A percentile compares a stretch with the other conserved stretches of the same genome.
Evolutionary conservation across 345 rosid genomes (phyloP).

Genomic region (Nephelium lappaceum): DNA sequence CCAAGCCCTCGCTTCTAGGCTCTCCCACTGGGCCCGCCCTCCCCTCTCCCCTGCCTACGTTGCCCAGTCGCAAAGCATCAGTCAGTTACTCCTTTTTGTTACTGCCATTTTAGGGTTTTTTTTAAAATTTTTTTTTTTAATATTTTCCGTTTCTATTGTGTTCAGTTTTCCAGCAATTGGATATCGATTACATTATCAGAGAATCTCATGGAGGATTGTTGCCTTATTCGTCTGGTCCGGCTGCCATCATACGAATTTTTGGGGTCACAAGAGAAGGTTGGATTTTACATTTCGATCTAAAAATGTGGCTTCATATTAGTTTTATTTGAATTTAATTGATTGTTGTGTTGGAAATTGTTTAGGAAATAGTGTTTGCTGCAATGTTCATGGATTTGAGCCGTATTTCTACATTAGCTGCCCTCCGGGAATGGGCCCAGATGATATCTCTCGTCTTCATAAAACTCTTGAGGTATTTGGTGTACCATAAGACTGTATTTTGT

Average conservation of each 20-base stretch:
- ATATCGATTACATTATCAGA: conserved; percentile 83
- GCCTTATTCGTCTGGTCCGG: conserved; percentile 75
- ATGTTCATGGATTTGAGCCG: conserved; percentile 96
- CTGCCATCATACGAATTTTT: conserved; percentile 79
- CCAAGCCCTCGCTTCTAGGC: conserved; percentile 60
- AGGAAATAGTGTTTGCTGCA: conserved; percentile 97
- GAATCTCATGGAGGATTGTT: conserved; percentile 59
- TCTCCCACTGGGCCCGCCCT: conserved; percentile 81
- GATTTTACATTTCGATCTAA: not conserved
- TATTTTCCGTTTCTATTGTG: not conserved
- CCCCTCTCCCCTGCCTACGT: conserved; percentile 53
- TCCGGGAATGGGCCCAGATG: conserved; percentile 92
- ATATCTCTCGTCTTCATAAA: conserved; percentile 76
- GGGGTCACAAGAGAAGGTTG: conserved; percentile 93
- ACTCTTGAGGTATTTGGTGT: conserved; percentile 72
- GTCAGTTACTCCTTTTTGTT: conserved; percentile 40
- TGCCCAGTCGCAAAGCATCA: conserved; percentile 56
- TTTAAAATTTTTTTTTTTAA: conserved; percentile 5
- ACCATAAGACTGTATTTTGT: not conserved
- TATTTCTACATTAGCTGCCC: conserved; percentile 92
- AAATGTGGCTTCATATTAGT: not conserved
- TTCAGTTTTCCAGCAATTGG: conserved; percentile 89
- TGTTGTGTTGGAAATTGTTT: conserved; percentile 19
- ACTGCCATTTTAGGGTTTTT: conserved; percentile 19
- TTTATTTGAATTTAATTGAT: not conserved